Evolutionary conservation across 2,329 filamentous ascomycete genomes (phyloP).

Genomic region (Cercospora sp.): DNA sequence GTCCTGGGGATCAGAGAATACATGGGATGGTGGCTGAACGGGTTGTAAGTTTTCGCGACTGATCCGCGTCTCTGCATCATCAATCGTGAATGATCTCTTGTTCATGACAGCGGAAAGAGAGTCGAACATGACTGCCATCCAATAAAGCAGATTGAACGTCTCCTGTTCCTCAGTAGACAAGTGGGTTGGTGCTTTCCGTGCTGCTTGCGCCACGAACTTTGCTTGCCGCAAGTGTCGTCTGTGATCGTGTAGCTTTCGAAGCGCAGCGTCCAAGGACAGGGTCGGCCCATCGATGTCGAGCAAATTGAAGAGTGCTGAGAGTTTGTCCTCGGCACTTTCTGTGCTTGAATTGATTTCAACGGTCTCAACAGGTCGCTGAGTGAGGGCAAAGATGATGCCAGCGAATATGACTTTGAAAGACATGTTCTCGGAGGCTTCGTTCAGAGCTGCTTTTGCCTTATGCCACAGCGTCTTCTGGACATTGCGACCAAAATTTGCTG

Average conservation of each 20-base stretch:
- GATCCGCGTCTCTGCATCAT: conserved; percentile 19
- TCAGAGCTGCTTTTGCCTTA: conserved; percentile 21
- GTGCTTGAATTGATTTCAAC: background rate
- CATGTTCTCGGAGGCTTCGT: conserved; percentile 20
- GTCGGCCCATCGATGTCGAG: conserved; percentile 25
- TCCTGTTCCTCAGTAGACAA: conserved; percentile 22
- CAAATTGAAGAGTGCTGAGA: conserved; percentile 18
- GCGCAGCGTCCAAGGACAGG: conserved; percentile 20
- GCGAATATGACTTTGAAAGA: conserved; percentile 27
- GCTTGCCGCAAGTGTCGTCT: conserved; percentile 15
- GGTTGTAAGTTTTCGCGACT: conserved; percentile 11
- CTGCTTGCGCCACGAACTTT: background rate
- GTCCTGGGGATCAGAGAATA: background rate
- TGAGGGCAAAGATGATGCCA: conserved; percentile 25
- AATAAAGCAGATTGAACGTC: conserved; percentile 25
- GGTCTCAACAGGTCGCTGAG: conserved; percentile 21
- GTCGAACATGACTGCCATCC: conserved; percentile 30
- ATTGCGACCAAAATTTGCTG: conserved; percentile 22
- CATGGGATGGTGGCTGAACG: background rate
- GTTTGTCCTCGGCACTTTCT: conserved; percentile 18
- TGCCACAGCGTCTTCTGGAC: conserved; percentile 25
- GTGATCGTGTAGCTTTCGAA: conserved; percentile 26
- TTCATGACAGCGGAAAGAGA: conserved; percentile 27
- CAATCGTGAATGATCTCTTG: conserved; percentile 20
- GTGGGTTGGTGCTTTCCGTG: conserved; percentile 15